phyloP scores from a whole-genome alignment of 768 basidiomycete genomes.

The Heimioporus sp. region DNA sequence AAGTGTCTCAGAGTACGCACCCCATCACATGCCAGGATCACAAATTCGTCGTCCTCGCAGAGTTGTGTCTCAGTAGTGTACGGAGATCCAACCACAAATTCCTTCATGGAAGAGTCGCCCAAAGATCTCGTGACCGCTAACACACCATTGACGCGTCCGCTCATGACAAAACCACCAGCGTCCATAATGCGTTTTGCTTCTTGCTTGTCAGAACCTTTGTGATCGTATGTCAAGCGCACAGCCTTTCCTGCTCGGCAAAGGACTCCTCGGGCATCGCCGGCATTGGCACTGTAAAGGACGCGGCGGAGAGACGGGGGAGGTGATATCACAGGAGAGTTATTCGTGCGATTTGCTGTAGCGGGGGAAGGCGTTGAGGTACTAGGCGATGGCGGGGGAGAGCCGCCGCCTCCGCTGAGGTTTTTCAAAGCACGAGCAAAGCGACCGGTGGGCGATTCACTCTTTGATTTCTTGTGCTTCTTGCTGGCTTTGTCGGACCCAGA shows the following conservation, averaged over 20 bases:
- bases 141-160: conserved; percentile 97
- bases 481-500: conserved; percentile 32
- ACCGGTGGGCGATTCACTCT: conserved; percentile 39
- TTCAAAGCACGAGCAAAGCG: conserved; percentile 56
- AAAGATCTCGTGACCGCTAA: conserved; percentile 94
- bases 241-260: conserved; percentile 89
- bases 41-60: conserved; percentile 87
- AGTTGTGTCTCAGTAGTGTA: conserved; percentile 98
- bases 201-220: conserved; percentile 96
- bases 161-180: conserved; percentile 98
- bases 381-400: conserved; percentile 18
- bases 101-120: conserved; percentile 98
- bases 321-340: conserved; percentile 28
- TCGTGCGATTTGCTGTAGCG: conserved; percentile 31
- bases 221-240: conserved; percentile 94
- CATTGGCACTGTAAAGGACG: conserved; percentile 94
- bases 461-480: conserved; percentile 43
- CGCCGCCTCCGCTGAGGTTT: conserved; percentile 40
- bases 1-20: conserved; percentile 47
- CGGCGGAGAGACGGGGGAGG: conserved; percentile 58
- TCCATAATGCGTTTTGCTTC: conserved; percentile 98
- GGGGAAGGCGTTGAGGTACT: conserved; percentile 2
- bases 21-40: conserved; percentile 97
- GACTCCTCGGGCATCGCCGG: conserved; percentile 94
- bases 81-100: conserved; percentile 96